Percentiles rank a stretch among this genome's conserved stretches.
Evolutionary conservation across 371 early-diverging fungal species (phyloP).

Genomic region (Mucor circinelloides): DNA sequence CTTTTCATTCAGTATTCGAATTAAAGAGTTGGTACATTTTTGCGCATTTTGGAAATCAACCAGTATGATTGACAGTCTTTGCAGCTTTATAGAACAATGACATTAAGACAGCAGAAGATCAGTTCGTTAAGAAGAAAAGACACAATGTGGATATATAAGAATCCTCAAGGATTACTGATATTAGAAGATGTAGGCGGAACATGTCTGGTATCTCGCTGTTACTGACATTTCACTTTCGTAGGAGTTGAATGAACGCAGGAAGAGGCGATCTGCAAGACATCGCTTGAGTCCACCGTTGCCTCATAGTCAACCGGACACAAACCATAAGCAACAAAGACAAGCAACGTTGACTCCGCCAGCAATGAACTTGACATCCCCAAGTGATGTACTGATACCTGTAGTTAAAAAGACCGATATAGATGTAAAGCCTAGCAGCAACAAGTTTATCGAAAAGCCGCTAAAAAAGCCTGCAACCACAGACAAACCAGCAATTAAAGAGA

Average conservation of each 20-base stretch:
- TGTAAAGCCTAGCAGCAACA: not conserved
- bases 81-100: not conserved
- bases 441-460: not conserved
- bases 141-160: slow-evolving; percentile 27
- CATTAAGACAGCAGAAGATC: not conserved
- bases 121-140: slow-evolving; percentile 13
- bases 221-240: not conserved
- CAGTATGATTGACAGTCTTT: no score
- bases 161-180: slow-evolving; percentile 22
- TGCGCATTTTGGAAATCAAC: not conserved
- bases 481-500: not conserved
- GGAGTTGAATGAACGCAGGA: slow-evolving; percentile 23
- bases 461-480: not conserved
- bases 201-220: not conserved
- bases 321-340: not conserved
- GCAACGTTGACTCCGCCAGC: not conserved
- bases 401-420: not conserved
- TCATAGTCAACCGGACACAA: not conserved
- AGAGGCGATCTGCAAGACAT: slow-evolving; percentile 7
- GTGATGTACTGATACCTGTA: not conserved
- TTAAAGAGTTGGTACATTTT: not conserved
- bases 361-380: not conserved
- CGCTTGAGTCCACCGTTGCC: not conserved
- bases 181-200: slow-evolving; percentile 12
- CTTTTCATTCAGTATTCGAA: not conserved